phyloP scores from a whole-genome alignment of 306 rosid genomes.

The Luffa aegyptiaca region DNA sequence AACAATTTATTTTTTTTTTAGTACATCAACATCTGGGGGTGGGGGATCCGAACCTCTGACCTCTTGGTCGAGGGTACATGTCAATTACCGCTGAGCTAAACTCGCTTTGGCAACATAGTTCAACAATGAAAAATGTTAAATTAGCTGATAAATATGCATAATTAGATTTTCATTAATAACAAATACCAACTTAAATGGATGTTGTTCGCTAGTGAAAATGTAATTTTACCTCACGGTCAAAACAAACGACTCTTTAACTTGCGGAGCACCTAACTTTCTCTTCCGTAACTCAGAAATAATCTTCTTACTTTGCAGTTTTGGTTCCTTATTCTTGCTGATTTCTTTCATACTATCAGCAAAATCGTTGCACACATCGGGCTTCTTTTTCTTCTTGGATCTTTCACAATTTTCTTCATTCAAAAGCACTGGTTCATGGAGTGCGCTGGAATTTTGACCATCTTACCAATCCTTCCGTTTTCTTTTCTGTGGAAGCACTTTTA shows the following conservation, averaged over 20 bases:
- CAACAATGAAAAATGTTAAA: no score
- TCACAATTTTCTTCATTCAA: slow-evolving; percentile 31
- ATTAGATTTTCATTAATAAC: no score
- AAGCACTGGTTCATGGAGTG: slow-evolving; percentile 22
- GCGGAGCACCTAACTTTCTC: slow-evolving; percentile 30
- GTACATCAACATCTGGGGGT: no score
- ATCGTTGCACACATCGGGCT: slow-evolving; percentile 20
- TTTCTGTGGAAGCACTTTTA: slow-evolving; percentile 30
- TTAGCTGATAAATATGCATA: no score
- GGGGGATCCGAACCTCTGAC: no score
- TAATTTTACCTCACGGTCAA: no score
- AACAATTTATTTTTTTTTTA: no score
- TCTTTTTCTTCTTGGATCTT: slow-evolving; percentile 37
- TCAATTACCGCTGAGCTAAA: no score
- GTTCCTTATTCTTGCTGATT: slow-evolving; percentile 22
- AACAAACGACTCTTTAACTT: background rate
- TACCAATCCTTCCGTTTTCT: slow-evolving; percentile 42
- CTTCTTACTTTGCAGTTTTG: slow-evolving; percentile 25
- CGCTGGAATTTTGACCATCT: slow-evolving; percentile 27
- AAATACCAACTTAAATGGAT: no score
- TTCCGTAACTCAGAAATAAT: slow-evolving; percentile 26
- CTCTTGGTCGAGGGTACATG: no score
- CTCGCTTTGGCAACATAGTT: no score
- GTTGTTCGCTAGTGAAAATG: no score
- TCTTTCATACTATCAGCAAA: slow-evolving; percentile 14